Evolutionary conservation across 345 rosid species (phyloP), one percentile per base, ranked within the genome.

Genomic region (Aurinia saxatilis): DNA sequence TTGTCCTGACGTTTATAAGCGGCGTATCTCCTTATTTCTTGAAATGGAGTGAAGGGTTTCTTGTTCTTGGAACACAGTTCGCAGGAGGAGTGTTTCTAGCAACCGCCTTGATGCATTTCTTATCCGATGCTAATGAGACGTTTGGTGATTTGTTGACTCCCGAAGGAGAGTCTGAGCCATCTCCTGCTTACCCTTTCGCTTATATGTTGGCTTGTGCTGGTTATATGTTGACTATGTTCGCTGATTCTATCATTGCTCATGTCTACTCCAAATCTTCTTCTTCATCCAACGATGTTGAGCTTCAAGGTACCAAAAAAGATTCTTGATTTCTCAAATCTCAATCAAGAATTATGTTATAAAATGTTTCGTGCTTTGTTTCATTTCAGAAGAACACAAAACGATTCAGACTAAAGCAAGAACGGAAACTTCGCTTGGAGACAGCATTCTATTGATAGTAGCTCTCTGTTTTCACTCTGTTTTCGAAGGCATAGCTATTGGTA

Each of bases 381-480:
- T 30, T 56, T 19, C 58, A 71, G 65, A 60, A 41, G 70, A 71
- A 23, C 17, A 41, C 6, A 64, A 64, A 57, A 23, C 45, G 46
- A 54, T 31, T 2, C 35, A 61, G 42, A 56, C 1, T 3, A 18
- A 27, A 53, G 50, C 50, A 10, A 27, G 67, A 30, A 27, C 55
- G 0, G 78, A 41, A 10, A 73, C 78, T 12, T 86, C 88, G 8
- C 18, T 85, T 1, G 90, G 96, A 40, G 96, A 90, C 39, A 87
- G 86, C 68, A 71, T 90, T 45, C 50, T 90, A 17, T 57, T 90
- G 79, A 87, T 90, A 0, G 55, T 79, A 1, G 96, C 97, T 7
- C 70, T 90, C 65, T 90, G 97, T 63, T 87, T 90, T 77, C 97
- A 90, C 80, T 90, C 96, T 1, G 79, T 90, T 0, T 90, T 90